A percentile compares a stretch with the other conserved stretches of the same genome.
Evolutionary conservation across 345 rosid species (phyloP).

Genomic region (Rhizophora apiculata): DNA sequence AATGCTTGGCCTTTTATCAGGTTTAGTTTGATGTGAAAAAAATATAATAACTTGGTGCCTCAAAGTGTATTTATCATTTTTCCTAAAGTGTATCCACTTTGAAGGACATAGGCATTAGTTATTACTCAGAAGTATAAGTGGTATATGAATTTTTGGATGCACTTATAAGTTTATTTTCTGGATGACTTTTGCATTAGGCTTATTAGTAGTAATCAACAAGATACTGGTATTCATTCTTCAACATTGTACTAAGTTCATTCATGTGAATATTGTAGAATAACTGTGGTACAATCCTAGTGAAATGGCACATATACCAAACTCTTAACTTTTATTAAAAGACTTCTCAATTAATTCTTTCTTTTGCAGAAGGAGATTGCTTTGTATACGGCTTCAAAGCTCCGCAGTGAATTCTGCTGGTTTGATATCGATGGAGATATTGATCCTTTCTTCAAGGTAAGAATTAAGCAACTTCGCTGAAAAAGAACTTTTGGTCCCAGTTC

Average conservation of each 20-base stretch:
- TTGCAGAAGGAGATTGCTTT: conserved; percentile 96
- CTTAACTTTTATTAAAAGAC: not conserved
- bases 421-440: conserved; percentile 90
- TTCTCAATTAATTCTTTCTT: conserved; percentile 19
- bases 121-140: not conserved
- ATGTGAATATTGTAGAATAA: not conserved
- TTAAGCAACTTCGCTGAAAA: not conserved
- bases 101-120: not conserved
- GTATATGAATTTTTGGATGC: not conserved
- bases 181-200: conserved; percentile 1
- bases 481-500: not conserved
- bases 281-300: not conserved
- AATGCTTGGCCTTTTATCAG: conserved; percentile 96
- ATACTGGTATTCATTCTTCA: not conserved
- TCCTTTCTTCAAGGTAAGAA: conserved; percentile 87
- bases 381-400: conserved; percentile 81
- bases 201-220: not conserved
- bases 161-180: not conserved
- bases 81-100: not conserved
- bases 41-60: not conserved
- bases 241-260: not conserved
- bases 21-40: conserved; percentile 32
- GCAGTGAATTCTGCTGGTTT: conserved; percentile 79
- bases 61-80: not conserved
- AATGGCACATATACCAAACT: not conserved